Conservation (phyloP, 257 asterid genomes). For the Schizonepeta tenuifolia region DNA sequence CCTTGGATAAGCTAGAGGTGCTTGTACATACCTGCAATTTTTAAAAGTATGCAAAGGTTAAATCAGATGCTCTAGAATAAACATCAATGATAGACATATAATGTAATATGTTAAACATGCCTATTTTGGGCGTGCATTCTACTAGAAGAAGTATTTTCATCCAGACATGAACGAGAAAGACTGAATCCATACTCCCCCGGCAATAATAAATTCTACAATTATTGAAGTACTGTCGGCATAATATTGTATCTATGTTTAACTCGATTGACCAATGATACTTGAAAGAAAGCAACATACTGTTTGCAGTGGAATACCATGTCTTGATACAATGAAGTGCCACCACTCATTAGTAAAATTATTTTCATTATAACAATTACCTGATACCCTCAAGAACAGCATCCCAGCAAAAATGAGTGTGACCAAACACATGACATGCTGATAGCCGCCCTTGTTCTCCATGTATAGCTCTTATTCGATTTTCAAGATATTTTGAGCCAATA, state of each 20-base stretch:
- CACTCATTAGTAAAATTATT: background rate
- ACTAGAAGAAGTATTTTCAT: background rate
- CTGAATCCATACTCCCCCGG: background rate
- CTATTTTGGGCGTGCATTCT: background rate
- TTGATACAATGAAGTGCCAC: conserved; percentile 8
- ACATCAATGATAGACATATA: too few species aligned
- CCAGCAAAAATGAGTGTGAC: conserved; percentile 95
- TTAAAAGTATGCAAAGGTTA: background rate
- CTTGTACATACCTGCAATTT: conserved; percentile 73
- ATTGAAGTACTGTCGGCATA: too few species aligned
- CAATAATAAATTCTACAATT: background rate
- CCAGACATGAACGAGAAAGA: background rate
- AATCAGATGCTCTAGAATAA: background rate
- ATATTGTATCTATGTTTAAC: too few species aligned
- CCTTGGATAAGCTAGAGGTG: conserved; percentile 87
- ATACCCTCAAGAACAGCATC: conserved; percentile 76
- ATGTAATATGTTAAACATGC: background rate
- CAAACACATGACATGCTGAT: conserved; percentile 78
- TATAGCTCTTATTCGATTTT: conserved; percentile 70
- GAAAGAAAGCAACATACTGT: conserved; percentile 5
- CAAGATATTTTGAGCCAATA: conserved; percentile 80
- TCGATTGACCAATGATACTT: background rate
- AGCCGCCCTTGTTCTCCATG: conserved; percentile 55
- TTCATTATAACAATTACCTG: conserved; percentile 49
- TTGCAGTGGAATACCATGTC: background rate